Percentiles rank a stretch among this genome's conserved stretches.
phyloP scores from a whole-genome alignment of 2,329 filamentous ascomycete genomes.

The Immersiporthe knoxdaviesiana region DNA sequence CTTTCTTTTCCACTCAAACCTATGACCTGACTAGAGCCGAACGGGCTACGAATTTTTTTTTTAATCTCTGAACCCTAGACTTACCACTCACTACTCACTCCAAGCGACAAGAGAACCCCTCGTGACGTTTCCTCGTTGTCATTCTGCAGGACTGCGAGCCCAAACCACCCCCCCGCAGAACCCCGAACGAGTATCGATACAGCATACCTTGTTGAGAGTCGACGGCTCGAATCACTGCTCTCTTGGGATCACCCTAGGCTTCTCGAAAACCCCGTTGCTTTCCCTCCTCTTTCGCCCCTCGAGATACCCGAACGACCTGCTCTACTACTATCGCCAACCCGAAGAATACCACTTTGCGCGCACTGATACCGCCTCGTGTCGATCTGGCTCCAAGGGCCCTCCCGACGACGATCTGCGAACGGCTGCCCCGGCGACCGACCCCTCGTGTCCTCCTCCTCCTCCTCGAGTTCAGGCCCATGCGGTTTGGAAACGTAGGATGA shows the following conservation, averaged over 20 bases:
- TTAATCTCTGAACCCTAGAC: neutral
- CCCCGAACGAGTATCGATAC: neutral
- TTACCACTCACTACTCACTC: neutral
- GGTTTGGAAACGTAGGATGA: slow-evolving; percentile 27
- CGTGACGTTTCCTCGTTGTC: slow-evolving; percentile 1
- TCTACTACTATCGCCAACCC: neutral
- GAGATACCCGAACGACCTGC: neutral
- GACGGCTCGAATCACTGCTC: slow-evolving; percentile 9
- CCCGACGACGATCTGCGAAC: neutral
- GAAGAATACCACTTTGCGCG: neutral
- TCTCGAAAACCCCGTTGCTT: slow-evolving; percentile 3
- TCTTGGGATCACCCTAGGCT: neutral
- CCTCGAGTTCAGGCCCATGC: slow-evolving; percentile 16
- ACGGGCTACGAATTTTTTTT: slow-evolving; percentile 1
- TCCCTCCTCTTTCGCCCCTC: neutral
- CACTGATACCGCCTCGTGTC: slow-evolving; percentile 1
- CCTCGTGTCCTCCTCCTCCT: neutral
- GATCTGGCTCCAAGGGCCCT: neutral
- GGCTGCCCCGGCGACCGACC: neutral
- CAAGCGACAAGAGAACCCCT: neutral
- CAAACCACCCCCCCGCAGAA: neutral
- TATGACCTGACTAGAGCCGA: neutral
- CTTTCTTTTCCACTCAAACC: neutral
- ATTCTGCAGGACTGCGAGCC: slow-evolving; percentile 2
- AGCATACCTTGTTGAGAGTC: slow-evolving; percentile 1